Evolutionary conservation across 2,329 filamentous ascomycete genomes (phyloP).

Genomic region (Pseudocercospora fijiensis): DNA sequence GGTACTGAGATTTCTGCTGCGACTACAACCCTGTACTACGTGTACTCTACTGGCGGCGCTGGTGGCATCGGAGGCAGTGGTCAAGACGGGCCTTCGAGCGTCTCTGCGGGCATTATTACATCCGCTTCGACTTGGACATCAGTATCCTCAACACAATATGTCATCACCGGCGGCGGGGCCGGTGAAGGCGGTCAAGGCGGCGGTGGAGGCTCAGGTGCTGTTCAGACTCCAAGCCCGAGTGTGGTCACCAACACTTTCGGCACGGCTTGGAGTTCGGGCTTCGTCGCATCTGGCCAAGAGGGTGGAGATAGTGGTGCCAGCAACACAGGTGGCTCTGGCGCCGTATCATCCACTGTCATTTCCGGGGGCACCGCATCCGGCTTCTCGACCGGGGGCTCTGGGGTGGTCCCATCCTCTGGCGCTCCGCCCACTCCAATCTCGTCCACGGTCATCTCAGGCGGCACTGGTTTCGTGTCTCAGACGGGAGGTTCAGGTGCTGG

Average conservation of each 20-base stretch:
- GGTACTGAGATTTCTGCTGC: constrained; percentile 29
- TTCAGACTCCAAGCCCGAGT: constrained; percentile 19
- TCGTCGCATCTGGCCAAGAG: constrained; percentile 22
- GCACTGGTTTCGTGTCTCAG: neutral
- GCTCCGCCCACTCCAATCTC: constrained; percentile 8
- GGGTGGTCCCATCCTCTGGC: constrained; percentile 11
- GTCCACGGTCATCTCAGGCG: constrained; percentile 7
- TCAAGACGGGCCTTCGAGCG: constrained; percentile 21
- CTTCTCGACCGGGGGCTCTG: constrained; percentile 14
- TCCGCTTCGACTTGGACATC: constrained; percentile 24
- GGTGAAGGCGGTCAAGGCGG: constrained; percentile 15
- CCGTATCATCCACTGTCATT: constrained; percentile 12
- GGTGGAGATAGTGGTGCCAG: constrained; percentile 21
- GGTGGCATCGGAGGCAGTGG: constrained; percentile 24
- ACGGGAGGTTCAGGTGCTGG: neutral
- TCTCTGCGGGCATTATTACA: constrained; percentile 26
- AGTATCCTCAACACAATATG: constrained; percentile 22
- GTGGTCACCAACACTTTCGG: constrained; percentile 21
- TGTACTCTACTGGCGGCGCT: constrained; percentile 28
- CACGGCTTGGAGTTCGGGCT: constrained; percentile 29
- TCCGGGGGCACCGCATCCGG: constrained; percentile 11
- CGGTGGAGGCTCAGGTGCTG: constrained; percentile 21
- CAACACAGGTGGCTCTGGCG: constrained; percentile 20
- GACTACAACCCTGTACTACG: constrained; percentile 29
- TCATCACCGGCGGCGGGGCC: constrained; percentile 25